These are phyloP conservation scores for Penicillium crustosum DNA, from an alignment of 2,329 filamentous ascomycete genomes.

Conservation along the genomic window DNA sequence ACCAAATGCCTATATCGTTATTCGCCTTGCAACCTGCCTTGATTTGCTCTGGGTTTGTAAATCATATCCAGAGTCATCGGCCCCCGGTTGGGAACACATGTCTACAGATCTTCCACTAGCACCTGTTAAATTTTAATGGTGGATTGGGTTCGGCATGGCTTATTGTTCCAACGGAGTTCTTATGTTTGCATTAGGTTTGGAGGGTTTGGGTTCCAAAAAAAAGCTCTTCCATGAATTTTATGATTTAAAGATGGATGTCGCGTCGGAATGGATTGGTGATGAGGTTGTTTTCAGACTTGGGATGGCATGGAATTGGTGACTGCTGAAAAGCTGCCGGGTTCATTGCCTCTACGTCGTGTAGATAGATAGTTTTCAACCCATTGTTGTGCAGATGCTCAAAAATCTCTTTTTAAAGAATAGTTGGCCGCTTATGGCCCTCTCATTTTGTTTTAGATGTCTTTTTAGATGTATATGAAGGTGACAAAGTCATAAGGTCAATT, in stretches of 20 bases:
- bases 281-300: constrained; percentile 1
- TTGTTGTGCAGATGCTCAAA: background rate
- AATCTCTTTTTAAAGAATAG: background rate
- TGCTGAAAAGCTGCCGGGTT: background rate
- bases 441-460: too few relatives aligned
- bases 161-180: constrained; percentile 11
- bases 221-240: constrained; percentile 14
- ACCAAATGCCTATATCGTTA: constrained; percentile 8
- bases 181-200: constrained; percentile 13
- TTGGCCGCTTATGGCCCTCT: too few relatives aligned
- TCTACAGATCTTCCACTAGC: constrained; percentile 9
- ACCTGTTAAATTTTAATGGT: constrained; percentile 11
- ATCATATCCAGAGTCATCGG: background rate
- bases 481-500: too few relatives aligned
- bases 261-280: background rate
- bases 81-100: constrained; percentile 5
- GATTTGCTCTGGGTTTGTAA: background rate
- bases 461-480: too few relatives aligned
- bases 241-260: constrained; percentile 6
- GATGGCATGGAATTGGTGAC: constrained; percentile 2
- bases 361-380: constrained; percentile 1
- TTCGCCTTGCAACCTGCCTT: constrained; percentile 7
- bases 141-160: constrained; percentile 9
- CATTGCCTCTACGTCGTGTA: constrained; percentile 2
- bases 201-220: constrained; percentile 13